Base-by-base conservation (phyloP, 176 grass and related monocot species). In the Canna indica region DNA sequence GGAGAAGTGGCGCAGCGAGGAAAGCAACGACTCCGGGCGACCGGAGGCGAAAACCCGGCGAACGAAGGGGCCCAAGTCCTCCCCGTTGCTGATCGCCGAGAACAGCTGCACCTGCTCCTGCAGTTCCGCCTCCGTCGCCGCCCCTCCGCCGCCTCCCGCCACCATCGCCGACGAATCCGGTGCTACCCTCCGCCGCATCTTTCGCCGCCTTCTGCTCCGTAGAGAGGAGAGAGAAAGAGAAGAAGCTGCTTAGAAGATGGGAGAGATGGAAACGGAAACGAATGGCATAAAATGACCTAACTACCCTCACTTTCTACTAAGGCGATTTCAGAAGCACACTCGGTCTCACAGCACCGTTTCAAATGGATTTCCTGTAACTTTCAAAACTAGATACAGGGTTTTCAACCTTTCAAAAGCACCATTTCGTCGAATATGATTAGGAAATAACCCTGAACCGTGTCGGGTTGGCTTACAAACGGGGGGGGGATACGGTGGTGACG, bases 1-100 rank as follows among this genome's bases (percentile, higher is more conserved):
- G 0, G 75, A 22, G 64, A 36, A 65, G 34, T 50, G 77, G 14
- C 77, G 66, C 22, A 73, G 45, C 29, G 76, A 56, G 16, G 24
- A 60, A n/a, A 62, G 41, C 34, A 64, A 44, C 62, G 88, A 77
- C 52, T 88, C 78, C 15, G 78, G 73, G 25, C 90, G 84, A 2
- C 84, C 94, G 52, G 81, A 85, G 48, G 83, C 81, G 78, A 91
- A 93, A 4, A 79, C 82, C 28, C 81, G 78, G 11, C 89, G 89
- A 50, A 88, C 84, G 80, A 76, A 85, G 29, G 88, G 88, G 62
- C 88, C 88, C 2, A 96, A 75, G 78, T 96, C 92, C 80, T 96
- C 86, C 33, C 76, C 86, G 8, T 87, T 90, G 11, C 85, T 79
- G 73, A 91, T 96, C 69, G 83, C 79, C 2, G 81, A 18, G 20